These are phyloP conservation scores for Ceratocystis lukuohia DNA, from an alignment of 2,329 filamentous ascomycete species.

Conservation along the genomic window DNA sequence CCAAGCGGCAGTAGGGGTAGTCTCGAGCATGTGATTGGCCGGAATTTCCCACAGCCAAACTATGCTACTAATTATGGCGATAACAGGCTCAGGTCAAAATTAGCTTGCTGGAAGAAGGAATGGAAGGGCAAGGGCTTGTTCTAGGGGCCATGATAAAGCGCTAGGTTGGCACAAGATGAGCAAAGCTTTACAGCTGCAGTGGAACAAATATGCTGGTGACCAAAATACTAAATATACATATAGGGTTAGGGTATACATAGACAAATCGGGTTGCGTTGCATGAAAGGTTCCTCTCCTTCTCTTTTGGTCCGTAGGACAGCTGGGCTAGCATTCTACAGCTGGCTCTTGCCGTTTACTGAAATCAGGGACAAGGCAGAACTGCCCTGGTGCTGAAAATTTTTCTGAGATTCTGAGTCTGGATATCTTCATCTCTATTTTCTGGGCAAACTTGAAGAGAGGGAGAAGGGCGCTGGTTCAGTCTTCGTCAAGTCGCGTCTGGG, in stretches of 20 bases:
- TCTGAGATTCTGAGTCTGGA: background rate
- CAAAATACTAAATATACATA: background rate
- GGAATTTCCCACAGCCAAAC: background rate
- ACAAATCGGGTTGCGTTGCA: background rate
- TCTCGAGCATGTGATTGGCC: background rate
- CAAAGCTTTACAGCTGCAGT: background rate
- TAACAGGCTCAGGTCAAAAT: background rate
- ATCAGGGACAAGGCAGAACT: background rate
- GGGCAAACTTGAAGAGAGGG: no score
- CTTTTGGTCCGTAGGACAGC: background rate
- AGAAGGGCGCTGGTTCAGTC: background rate
- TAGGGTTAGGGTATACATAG: slow-evolving; percentile 1
- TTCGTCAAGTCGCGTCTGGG: background rate
- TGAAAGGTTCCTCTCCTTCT: background rate
- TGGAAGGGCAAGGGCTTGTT: background rate
- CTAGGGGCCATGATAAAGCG: background rate
- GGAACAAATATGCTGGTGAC: background rate
- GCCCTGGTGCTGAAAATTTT: background rate
- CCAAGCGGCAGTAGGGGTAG: background rate
- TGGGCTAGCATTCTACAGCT: background rate
- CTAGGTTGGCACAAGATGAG: background rate
- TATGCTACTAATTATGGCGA: background rate
- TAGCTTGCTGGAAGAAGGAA: background rate
- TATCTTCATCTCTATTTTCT: background rate
- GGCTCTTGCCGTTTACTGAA: background rate